These are phyloP conservation scores for Tricholoma matsutake DNA, from an alignment of 768 basidiomycete genomes.

Conservation along the genomic window DNA sequence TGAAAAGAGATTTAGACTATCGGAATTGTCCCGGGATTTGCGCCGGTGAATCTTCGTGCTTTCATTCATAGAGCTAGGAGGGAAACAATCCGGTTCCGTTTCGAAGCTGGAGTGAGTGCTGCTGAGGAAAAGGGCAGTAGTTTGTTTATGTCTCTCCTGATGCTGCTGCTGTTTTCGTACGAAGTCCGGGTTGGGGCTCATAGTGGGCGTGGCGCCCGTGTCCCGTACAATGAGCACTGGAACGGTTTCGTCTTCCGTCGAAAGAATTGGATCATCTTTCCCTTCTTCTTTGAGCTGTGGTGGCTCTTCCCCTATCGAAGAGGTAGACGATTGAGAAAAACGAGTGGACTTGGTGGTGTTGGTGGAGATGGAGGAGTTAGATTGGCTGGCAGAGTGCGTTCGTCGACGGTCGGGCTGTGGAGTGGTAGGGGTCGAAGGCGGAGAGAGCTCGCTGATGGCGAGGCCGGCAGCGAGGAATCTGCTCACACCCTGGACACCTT, in stretches of 20 bases:
- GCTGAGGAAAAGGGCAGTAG: neutral
- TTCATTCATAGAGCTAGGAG: constrained; percentile 6
- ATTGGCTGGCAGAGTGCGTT: constrained; percentile 9
- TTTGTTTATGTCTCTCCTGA: constrained; percentile 14
- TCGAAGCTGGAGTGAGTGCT: constrained; percentile 5
- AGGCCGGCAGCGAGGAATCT: constrained; percentile 53
- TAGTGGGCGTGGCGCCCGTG: constrained; percentile 47
- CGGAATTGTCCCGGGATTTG: constrained; percentile 19
- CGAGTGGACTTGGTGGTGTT: constrained; percentile 30
- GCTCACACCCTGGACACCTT: constrained; percentile 58
- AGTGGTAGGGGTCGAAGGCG: constrained; percentile 10
- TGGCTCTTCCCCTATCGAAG: constrained; percentile 41
- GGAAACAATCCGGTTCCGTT: constrained; percentile 4
- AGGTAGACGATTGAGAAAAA: constrained; percentile 43
- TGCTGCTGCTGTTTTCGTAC: constrained; percentile 24
- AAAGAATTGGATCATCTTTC: constrained; percentile 6
- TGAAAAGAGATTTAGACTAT: neutral
- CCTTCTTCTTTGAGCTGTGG: constrained; percentile 1
- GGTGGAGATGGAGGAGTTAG: constrained; percentile 14
- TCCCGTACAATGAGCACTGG: constrained; percentile 44
- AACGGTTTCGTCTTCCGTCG: constrained; percentile 18
- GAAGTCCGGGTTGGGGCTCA: constrained; percentile 49
- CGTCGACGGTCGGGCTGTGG: constrained; percentile 6
- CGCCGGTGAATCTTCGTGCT: constrained; percentile 18
- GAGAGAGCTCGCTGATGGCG: constrained; percentile 22